Conservation (phyloP, 1,139 yeast genomes). For the Hyphopichia wangnamkhiaoensis region DNA sequence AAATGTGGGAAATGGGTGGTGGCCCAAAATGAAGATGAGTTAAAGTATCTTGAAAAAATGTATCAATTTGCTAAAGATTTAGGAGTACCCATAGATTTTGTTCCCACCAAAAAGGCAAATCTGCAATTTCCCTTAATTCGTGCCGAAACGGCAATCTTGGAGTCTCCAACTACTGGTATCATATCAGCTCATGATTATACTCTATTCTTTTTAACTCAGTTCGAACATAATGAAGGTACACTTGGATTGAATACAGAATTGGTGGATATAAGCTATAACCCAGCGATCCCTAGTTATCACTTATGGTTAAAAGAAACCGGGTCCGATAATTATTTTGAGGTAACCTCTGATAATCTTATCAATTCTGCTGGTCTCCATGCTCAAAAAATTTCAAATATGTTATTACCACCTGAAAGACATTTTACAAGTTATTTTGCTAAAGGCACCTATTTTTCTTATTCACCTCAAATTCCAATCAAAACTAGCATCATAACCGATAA, state of each 20-base stretch:
- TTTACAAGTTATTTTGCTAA: constrained; percentile 68
- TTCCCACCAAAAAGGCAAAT: constrained; percentile 46
- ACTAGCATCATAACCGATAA: constrained; percentile 30
- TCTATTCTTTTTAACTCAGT: constrained; percentile 54
- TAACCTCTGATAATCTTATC: constrained; percentile 60
- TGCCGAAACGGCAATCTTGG: constrained; percentile 62
- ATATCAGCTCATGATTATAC: constrained; percentile 77
- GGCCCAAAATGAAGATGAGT: constrained; percentile 71
- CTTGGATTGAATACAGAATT: constrained; percentile 65
- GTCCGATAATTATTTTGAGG: constrained; percentile 37
- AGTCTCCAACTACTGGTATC: constrained; percentile 87
- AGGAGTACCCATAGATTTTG: constrained; percentile 61
- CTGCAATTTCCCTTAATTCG: constrained; percentile 62
- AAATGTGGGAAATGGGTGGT: constrained; percentile 88
- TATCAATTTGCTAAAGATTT: constrained; percentile 52
- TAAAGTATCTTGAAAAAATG: constrained; percentile 55
- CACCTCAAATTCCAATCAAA: constrained; percentile 41
- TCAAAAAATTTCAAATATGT: constrained; percentile 62
- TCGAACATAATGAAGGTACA: constrained; percentile 62
- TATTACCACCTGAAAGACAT: constrained; percentile 66
- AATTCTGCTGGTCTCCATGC: constrained; percentile 84
- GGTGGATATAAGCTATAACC: constrained; percentile 34
- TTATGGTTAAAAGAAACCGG: constrained; percentile 30
- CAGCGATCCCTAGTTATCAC: constrained; percentile 22
- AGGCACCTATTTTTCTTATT: constrained; percentile 74